phyloP scores from a whole-genome alignment of 495 filamentous ascomycete genomes.

The Penicillium simplicissimum region DNA sequence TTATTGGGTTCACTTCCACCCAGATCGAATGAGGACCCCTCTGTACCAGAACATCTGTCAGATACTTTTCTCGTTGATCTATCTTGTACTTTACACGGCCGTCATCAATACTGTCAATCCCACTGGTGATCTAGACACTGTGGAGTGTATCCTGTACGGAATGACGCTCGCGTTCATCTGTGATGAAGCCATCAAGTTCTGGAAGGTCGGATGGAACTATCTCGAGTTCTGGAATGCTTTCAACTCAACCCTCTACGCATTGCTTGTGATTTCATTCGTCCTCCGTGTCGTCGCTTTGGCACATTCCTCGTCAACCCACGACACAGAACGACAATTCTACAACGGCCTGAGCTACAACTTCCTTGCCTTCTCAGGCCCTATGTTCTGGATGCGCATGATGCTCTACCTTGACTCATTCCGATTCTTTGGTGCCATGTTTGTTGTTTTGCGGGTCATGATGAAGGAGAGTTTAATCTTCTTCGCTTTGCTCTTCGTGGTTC shows the following conservation, averaged over 20 bases:
- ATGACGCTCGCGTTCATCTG: constrained; percentile 93
- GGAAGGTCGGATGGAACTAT: constrained; percentile 88
- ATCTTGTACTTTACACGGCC: constrained; percentile 78
- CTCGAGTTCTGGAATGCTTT: constrained; percentile 95
- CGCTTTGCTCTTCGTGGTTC: constrained; percentile 80
- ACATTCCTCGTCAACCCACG: constrained; percentile 52
- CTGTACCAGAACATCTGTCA: constrained; percentile 89
- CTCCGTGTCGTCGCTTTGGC: constrained; percentile 74
- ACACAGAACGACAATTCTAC: constrained; percentile 58
- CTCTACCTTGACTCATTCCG: constrained; percentile 91
- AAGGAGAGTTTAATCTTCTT: constrained; percentile 98
- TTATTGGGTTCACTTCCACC: constrained; percentile 82
- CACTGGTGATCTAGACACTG: constrained; percentile 75
- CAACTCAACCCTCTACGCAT: constrained; percentile 76
- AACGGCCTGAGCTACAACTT: constrained; percentile 91
- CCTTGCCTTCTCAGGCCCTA: constrained; percentile 83
- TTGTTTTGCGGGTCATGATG: constrained; percentile 99
- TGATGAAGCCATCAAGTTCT: constrained; percentile 84
- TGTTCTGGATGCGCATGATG: constrained; percentile 95
- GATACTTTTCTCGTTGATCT: constrained; percentile 80
- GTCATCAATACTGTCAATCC: constrained; percentile 92
- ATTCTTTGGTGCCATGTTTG: constrained; percentile 98
- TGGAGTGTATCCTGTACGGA: constrained; percentile 81
- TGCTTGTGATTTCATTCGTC: constrained; percentile 75
- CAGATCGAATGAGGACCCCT: constrained; percentile 89